Base-by-base conservation (phyloP, 495 filamentous ascomycete genomes). In the Lindgomyces ingoldianus region DNA sequence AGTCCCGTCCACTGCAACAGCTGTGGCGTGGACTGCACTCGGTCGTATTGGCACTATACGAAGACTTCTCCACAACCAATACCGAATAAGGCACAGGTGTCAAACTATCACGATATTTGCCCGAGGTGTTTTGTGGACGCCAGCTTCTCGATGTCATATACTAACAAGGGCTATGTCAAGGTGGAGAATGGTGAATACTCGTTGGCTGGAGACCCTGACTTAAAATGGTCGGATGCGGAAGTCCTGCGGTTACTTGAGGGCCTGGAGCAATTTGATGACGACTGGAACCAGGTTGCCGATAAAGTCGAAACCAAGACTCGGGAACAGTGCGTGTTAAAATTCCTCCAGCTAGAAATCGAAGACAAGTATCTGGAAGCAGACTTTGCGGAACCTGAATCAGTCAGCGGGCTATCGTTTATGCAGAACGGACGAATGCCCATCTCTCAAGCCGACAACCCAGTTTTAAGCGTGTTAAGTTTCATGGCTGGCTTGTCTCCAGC, bases 241-340 rank as follows among this genome's bases (percentile, higher is more conserved):
- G 83, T 88, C 8, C 82, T 97, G 11, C 79, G 90, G 29, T 81
- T 98, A 12, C 81, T 98, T 2, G 94, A 98, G 75, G 94, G 85
- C 11, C 75, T 98, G 56, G 94, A 98, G 79, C 81, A 87, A 66
- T 93, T 89, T 67, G 92, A 97, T 65, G 95, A 98, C 29, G 88
- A 97, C 76, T 98, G 94, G 94, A 89, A 90, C 55, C 84, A 89
- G 67, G 91, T 98, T 60, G 85, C 94, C 0, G 91, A 91, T 61
- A 89, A 96, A 69, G 94, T 98, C 26, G 89, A 89, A 30, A 92
- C 90, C 1, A 84, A 92, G 46, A 96, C 91, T n/a, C 83, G 90
- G 39, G 94, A 98, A 77, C 91, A 98, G 78, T 98, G 94, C 75
- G 91, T 97, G 25, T 79, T 96, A 70, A 93, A 96, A 73, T 98